phyloP scores from a whole-genome alignment of 108 stramenopile species.

The Cafeteria roenbergensis region DNA sequence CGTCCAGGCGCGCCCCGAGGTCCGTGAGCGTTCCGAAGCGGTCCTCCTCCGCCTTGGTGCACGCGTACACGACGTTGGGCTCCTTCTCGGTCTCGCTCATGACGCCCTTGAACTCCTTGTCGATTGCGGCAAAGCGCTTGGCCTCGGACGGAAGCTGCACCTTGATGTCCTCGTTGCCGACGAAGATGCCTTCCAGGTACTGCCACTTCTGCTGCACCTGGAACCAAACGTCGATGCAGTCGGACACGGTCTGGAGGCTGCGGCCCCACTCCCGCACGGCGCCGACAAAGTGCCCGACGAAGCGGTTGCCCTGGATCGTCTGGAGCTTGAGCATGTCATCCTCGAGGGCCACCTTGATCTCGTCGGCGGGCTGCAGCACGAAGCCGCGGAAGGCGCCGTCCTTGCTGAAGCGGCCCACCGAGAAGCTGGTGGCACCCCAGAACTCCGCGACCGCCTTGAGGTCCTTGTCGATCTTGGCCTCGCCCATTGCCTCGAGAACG shows the following conservation, averaged over 20 bases:
- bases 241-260: constrained; percentile 39
- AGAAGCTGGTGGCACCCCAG: constrained; percentile 40
- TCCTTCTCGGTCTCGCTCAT: constrained; percentile 39
- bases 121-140: constrained; percentile 51
- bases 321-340: constrained; percentile 57
- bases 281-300: constrained; percentile 44
- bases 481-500: constrained; percentile 51
- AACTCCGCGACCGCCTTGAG: constrained; percentile 39
- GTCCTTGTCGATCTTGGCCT: constrained; percentile 52
- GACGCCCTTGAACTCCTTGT: constrained; percentile 51
- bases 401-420: constrained; percentile 43
- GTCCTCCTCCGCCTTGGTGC: constrained; percentile 36
- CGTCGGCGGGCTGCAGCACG: constrained; percentile 46
- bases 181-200: constrained; percentile 56
- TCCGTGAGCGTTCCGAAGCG: constrained; percentile 31
- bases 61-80: constrained; percentile 50
- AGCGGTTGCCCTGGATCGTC: constrained; percentile 49
- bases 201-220: constrained; percentile 55
- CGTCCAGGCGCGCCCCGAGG: constrained; percentile 44
- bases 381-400: constrained; percentile 44
- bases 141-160: constrained; percentile 56
- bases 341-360: constrained; percentile 52
- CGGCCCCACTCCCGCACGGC: constrained; percentile 49
- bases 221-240: constrained; percentile 52
- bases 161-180: constrained; percentile 39